phyloP scores from a whole-genome alignment of 768 basidiomycete species.

The Kwoniella bestiolae region DNA sequence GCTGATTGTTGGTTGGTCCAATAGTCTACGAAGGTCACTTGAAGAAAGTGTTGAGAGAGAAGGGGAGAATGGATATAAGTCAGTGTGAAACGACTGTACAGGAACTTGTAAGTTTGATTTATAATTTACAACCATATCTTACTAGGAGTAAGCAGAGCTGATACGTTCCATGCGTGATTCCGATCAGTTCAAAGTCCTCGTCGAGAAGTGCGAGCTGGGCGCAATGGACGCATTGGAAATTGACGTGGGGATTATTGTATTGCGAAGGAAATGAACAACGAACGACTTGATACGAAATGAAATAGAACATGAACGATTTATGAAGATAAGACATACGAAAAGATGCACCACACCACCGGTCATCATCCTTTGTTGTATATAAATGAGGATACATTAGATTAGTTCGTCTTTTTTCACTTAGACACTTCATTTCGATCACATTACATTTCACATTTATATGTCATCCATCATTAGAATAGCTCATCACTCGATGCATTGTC shows the following conservation, averaged over 20 bases:
- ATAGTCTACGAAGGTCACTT: conserved; percentile 45
- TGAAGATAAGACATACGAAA: not conserved
- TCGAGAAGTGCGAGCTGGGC: conserved; percentile 44
- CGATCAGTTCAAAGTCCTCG: conserved; percentile 35
- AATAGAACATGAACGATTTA: not conserved
- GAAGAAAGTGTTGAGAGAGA: conserved; percentile 34
- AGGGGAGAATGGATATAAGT: conserved; percentile 35
- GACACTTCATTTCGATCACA: no score
- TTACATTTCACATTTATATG: no score
- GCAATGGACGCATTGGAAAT: conserved; percentile 37
- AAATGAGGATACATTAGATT: no score
- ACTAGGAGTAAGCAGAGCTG: not conserved
- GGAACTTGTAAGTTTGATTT: conserved; percentile 32
- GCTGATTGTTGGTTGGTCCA: not conserved
- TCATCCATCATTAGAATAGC: no score
- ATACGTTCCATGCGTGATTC: not conserved
- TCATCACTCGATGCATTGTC: no score
- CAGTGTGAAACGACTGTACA: conserved; percentile 38
- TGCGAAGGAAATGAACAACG: conserved; percentile 23
- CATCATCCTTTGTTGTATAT: no score
- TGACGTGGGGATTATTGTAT: conserved; percentile 39
- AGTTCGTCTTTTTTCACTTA: no score
- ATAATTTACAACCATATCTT: not conserved
- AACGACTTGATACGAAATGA: not conserved
- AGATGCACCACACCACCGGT: not conserved